Base-by-base conservation (phyloP, 2,329 filamentous ascomycete genomes). In the Aspergillus sojae region DNA sequence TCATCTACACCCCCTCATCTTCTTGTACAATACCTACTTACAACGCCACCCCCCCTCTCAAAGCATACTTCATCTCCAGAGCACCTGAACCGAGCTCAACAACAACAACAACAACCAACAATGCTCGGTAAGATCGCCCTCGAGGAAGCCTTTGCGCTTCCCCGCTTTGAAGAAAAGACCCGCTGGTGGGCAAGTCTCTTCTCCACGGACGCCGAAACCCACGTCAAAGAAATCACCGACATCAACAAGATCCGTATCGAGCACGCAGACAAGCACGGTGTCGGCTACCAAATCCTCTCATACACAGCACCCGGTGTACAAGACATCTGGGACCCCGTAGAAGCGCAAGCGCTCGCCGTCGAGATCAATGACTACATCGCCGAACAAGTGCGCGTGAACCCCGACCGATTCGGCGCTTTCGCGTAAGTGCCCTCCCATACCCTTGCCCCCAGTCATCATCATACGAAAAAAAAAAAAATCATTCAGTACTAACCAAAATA, bases 101-200 rank as follows among this genome's bases (percentile, higher is more conserved):
- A 34, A 14, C n/a, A 39, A 11, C 50, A 19, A 54, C 32, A 55
- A 14, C 26, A 34, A 14, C n/a, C 7, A 58, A 70, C 52, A 28
- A 88, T 88, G 85, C 75, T 83, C 14, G 87, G 87, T 64, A 89
- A 89, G 66, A 81, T 89, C 62, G 84, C 84, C 14, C 79, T 89
- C 26, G 87, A 89, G 73, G 87, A 89, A 76, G 86, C 86, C 16
- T 89, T 88, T 66, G 84, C 83, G 64, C 80, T 88, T 7, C 86
- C 88, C 52, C 82, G 86, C 39, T 81, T 88, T 65, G 79, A 83
- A 53, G 85, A 88, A 66, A 84, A 84, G 74, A 86, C 85, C 5
- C 78, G 79, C 68, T 88, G 86, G 85, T 88, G 86, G 86, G 88
- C 87, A 1, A 76, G 79, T 5, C 74, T 89, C 26, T 89, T 89